phyloP scores from a whole-genome alignment of 768 basidiomycete species.

The Xerocomellus amylosporus region DNA sequence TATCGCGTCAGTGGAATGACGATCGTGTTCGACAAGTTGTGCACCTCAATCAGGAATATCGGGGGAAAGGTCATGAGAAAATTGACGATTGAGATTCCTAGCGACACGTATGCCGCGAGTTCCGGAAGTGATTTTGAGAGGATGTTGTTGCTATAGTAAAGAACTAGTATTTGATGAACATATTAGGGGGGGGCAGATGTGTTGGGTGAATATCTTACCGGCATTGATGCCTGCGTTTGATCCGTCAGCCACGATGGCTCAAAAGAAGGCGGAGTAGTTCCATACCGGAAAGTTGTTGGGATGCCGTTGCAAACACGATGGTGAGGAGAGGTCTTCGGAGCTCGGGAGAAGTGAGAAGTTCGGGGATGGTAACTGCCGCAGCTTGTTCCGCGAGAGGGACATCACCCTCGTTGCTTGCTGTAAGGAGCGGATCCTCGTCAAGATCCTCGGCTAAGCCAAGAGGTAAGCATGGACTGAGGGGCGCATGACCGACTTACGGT shows the following conservation, averaged over 20 bases:
- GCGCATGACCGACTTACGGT: slow-evolving; percentile 17
- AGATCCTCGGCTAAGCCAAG: slow-evolving; percentile 22
- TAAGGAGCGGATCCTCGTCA: slow-evolving; percentile 28
- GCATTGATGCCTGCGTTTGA: slow-evolving; percentile 66
- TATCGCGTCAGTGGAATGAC: not conserved
- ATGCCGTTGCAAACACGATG: slow-evolving; percentile 67
- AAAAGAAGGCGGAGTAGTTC: not conserved
- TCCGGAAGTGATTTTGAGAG: slow-evolving; percentile 77
- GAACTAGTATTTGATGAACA: slow-evolving; percentile 44
- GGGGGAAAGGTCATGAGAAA: slow-evolving; percentile 74
- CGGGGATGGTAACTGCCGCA: slow-evolving; percentile 46
- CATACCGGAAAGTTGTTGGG: slow-evolving; percentile 76
- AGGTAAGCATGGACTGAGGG: slow-evolving; percentile 4
- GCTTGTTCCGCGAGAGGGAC: slow-evolving; percentile 22
- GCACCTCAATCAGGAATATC: slow-evolving; percentile 81
- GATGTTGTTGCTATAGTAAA: slow-evolving; percentile 91
- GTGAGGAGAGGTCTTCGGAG: slow-evolving; percentile 62
- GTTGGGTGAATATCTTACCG: slow-evolving; percentile 35
- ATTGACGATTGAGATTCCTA: slow-evolving; percentile 84
- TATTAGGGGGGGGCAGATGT: not conserved
- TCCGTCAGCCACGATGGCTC: slow-evolving; percentile 2
- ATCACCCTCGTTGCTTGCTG: slow-evolving; percentile 15
- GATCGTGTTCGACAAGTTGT: slow-evolving; percentile 3
- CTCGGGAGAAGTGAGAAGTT: slow-evolving; percentile 51
- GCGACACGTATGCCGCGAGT: slow-evolving; percentile 74